Base-by-base conservation (phyloP, 2,329 filamentous ascomycete species). In the Fusarium duplospermum region DNA sequence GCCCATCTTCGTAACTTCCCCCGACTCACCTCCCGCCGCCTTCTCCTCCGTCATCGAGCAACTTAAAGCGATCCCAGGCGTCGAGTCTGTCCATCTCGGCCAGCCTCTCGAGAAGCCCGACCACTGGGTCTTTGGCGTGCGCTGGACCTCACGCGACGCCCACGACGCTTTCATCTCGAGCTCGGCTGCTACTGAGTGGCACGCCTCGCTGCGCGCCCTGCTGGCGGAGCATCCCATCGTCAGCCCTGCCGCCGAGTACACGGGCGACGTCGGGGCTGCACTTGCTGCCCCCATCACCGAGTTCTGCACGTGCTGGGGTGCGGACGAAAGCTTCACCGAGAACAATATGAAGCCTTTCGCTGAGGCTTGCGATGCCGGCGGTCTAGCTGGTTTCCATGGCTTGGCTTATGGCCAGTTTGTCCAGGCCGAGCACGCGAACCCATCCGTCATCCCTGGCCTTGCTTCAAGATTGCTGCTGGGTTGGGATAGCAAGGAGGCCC, bases 101-200 rank as follows among this genome's bases (percentile, higher is more conserved):
- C 77, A 76, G 9, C 79, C 81, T 36, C 63, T 82, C 58, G 83
- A 85, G 71, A 75, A 80, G 27, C 79, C 82, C 9, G 74, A 74
- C 24, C 76, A 70, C 36, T 83, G 80, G 78, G 74, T 80, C 56
- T 77, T 81, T 64, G 74, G 81, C 59, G 76, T 82, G 31, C 78
- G 79, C 63, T 85, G 83, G 83, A 68, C 75, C 50, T 82, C 81
- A 10, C 64, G 71, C 9, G 75, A 75, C 38, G 80, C 81, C 56
- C 79, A 83, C 72, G 74, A 80, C 67, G 81, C 82, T 69, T 87
- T 86, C 70, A 81, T 83, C 69, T 81, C 81, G 66, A 84, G 83
- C 8, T 81, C 83, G 29, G 81, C 79, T 69, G 84, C 83, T 63
- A 82, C 83, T 58, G 83, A 81, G 72, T 85, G 84, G 76, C 80